Evolutionary conservation across 345 rosid genomes (phyloP).

Genomic region (Durio zibethinus): DNA sequence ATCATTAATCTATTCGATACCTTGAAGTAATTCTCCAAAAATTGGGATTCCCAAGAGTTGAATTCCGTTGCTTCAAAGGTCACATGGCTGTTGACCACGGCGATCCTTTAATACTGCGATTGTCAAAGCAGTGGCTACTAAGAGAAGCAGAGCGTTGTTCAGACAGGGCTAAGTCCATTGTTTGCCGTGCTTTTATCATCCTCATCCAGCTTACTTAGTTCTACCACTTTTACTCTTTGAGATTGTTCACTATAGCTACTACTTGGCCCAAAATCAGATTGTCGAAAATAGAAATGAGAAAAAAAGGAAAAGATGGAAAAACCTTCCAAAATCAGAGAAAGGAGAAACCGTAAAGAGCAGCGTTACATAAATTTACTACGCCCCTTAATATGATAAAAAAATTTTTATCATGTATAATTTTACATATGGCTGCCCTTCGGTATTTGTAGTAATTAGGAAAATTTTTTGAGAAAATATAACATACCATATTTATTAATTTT

Average conservation of each 20-base stretch:
- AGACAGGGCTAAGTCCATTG: conserved; percentile 26
- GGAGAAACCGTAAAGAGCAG: conserved; percentile 66
- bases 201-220: conserved; percentile 22
- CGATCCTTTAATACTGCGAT: conserved; percentile 26
- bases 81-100: conserved; percentile 30
- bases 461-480: too few species aligned
- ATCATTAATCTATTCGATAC: conserved; percentile 28
- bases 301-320: not conserved
- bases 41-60: conserved; percentile 78
- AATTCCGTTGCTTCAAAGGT: conserved; percentile 47
- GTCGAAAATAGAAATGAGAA: not conserved
- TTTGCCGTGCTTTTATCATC: conserved; percentile 33
- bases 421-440: too few species aligned
- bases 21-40: conserved; percentile 94
- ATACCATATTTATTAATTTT: too few species aligned
- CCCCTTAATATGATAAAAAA: too few species aligned
- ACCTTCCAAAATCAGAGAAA: conserved; percentile 86
- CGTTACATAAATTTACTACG: too few species aligned
- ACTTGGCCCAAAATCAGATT: conserved; percentile 20
- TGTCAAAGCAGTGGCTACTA: conserved; percentile 29
- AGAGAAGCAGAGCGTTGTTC: conserved; percentile 29
- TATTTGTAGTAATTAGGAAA: too few species aligned
- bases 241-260: conserved; percentile 22
- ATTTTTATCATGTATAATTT: too few species aligned
- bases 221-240: conserved; percentile 30